Conservation (phyloP, 2,329 filamentous ascomycete genomes). For the Hymenoscyphus albidus region DNA sequence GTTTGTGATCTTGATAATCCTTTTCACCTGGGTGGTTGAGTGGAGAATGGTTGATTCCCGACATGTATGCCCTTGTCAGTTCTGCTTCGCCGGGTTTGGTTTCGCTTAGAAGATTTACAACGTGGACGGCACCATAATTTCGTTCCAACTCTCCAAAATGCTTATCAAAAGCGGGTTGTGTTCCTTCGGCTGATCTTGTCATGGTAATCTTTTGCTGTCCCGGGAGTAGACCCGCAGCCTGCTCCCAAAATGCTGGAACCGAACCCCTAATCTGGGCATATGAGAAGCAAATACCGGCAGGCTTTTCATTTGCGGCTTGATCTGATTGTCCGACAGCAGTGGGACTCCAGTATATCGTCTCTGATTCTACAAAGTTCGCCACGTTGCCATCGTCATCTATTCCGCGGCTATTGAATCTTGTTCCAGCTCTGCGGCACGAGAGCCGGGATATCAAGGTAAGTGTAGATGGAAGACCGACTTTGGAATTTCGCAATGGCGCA, state of each 20-base stretch:
- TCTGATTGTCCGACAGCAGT: conserved; percentile 37
- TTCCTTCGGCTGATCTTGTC: conserved; percentile 83
- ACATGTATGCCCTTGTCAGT: conserved; percentile 73
- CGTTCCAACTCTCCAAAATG: conserved; percentile 87
- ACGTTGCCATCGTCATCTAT: conserved; percentile 98
- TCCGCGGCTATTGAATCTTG: conserved; percentile 92
- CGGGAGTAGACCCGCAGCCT: conserved; percentile 79
- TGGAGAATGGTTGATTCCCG: conserved; percentile 71
- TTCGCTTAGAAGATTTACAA: conserved; percentile 91
- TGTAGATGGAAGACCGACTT: conserved; percentile 72
- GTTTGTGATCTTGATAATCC: conserved; percentile 62
- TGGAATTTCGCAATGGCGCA: conserved; percentile 63
- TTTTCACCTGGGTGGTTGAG: conserved; percentile 58
- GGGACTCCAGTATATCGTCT: conserved; percentile 86
- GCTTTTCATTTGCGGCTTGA: conserved; percentile 22
- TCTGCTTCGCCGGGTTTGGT: conserved; percentile 83
- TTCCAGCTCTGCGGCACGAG: conserved; percentile 87
- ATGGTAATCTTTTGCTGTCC: conserved; percentile 93
- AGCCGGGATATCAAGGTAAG: conserved; percentile 88
- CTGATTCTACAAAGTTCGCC: conserved; percentile 97
- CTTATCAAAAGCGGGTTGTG: conserved; percentile 90
- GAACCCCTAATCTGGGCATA: conserved; percentile 92
- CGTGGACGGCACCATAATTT: conserved; percentile 84
- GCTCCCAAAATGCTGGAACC: conserved; percentile 96
- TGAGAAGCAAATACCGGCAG: conserved; percentile 71